A percentile compares a stretch with the other conserved stretches of the same genome.
phyloP scores from a whole-genome alignment of 2,329 filamentous ascomycete genomes.

The Beauveria sp. region DNA sequence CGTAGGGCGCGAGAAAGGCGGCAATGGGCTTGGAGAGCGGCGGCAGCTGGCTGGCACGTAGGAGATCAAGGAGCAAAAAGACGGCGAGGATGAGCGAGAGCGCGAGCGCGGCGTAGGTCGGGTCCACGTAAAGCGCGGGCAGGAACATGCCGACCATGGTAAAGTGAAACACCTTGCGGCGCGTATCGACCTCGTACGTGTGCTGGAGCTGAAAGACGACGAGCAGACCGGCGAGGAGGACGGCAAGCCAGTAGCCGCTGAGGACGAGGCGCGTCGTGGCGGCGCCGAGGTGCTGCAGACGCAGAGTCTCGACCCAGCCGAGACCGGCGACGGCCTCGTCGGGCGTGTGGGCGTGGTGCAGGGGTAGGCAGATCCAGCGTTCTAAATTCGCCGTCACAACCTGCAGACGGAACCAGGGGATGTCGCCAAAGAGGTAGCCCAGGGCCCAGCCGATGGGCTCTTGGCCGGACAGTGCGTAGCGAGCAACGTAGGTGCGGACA shows the following conservation, averaged over 20 bases:
- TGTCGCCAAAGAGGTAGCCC: constrained; percentile 78
- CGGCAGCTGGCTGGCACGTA: constrained; percentile 84
- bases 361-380: constrained; percentile 67
- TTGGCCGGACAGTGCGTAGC: constrained; percentile 57
- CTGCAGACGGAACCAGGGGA: constrained; percentile 63
- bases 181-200: constrained; percentile 85
- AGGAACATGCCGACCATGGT: constrained; percentile 97
- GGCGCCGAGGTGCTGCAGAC: constrained; percentile 57
- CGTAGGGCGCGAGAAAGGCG: constrained; percentile 82
- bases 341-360: constrained; percentile 22
- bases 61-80: constrained; percentile 81
- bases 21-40: constrained; percentile 82
- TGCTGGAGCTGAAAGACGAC: constrained; percentile 68
- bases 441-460: constrained; percentile 92
- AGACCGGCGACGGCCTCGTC: constrained; percentile 33
- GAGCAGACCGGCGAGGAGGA: constrained; percentile 64
- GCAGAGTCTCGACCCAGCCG: constrained; percentile 59
- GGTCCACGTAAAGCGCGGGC: constrained; percentile 79
- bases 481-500: constrained; percentile 61
- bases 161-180: constrained; percentile 94
- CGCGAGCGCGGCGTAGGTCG: constrained; percentile 71
- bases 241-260: constrained; percentile 61
- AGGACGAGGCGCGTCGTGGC: constrained; percentile 78
- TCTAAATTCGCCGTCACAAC: constrained; percentile 62
- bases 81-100: constrained; percentile 72